Percentiles rank a stretch among this genome's conserved stretches.
phyloP scores from a whole-genome alignment of 352 stramenopile genomes.

The Pythium aristosporum region DNA sequence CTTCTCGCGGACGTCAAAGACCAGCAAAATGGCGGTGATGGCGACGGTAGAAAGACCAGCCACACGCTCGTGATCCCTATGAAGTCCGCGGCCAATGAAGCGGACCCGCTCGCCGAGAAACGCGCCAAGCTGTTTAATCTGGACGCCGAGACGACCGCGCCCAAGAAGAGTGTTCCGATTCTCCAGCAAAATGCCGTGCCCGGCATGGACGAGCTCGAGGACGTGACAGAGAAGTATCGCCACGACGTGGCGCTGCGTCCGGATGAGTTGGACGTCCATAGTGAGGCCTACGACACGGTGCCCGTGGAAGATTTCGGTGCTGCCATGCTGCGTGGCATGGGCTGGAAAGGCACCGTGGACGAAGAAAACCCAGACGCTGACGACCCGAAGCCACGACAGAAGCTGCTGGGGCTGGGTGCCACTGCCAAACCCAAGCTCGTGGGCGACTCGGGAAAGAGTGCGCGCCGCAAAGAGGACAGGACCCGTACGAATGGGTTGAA shows the following conservation, averaged over 20 bases:
- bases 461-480: constrained; percentile 11
- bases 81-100: constrained; percentile 20
- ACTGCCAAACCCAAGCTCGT: constrained; percentile 65
- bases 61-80: constrained; percentile 62
- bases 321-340: constrained; percentile 96
- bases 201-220: constrained; percentile 56
- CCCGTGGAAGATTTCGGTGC: constrained; percentile 95
- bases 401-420: constrained; percentile 91
- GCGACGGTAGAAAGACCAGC: not conserved
- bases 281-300: constrained; percentile 83
- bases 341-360: constrained; percentile 88
- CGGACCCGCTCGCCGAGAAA: constrained; percentile 24
- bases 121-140: constrained; percentile 44
- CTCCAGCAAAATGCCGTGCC: constrained; percentile 73
- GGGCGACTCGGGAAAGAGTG: constrained; percentile 42
- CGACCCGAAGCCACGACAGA: constrained; percentile 80
- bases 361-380: constrained; percentile 38
- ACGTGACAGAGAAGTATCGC: constrained; percentile 83
- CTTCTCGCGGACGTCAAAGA: constrained; percentile 40
- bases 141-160: constrained; percentile 14
- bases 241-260: constrained; percentile 80
- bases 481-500: constrained; percentile 23
- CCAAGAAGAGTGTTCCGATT: constrained; percentile 46
- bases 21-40: constrained; percentile 11
- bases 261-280: constrained; percentile 81